Evolutionary conservation across 441 rosid genomes (phyloP).

Genomic region (Breynia disticha): DNA sequence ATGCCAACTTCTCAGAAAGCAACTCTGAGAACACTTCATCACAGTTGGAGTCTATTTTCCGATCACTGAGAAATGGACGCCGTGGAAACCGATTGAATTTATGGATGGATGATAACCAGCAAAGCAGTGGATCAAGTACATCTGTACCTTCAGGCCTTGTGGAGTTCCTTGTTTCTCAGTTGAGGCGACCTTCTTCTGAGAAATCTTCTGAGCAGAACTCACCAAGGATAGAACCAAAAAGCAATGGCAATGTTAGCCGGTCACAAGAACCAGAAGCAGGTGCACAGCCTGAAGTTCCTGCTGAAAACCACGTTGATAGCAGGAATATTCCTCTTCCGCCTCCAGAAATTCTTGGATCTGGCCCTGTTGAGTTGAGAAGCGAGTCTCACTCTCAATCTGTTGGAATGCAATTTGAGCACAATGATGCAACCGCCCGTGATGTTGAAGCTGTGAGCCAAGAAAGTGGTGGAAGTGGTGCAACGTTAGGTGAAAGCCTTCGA

Average conservation of each 20-base stretch:
- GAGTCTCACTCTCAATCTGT: slow-evolving; percentile 53
- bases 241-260: slow-evolving; percentile 33
- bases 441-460: slow-evolving; percentile 99
- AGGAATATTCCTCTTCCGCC: slow-evolving; percentile 32
- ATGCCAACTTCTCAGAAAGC: slow-evolving; percentile 46
- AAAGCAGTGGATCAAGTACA: slow-evolving; percentile 64
- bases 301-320: slow-evolving; percentile 39
- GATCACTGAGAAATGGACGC: slow-evolving; percentile 87
- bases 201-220: slow-evolving; percentile 53
- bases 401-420: slow-evolving; percentile 93
- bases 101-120: slow-evolving; percentile 94
- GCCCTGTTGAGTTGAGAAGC: slow-evolving; percentile 34
- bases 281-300: slow-evolving; percentile 34
- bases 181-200: slow-evolving; percentile 63
- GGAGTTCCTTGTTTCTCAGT: slow-evolving; percentile 84
- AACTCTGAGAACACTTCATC: slow-evolving; percentile 43
- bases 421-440: slow-evolving; percentile 74
- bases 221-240: slow-evolving; percentile 40
- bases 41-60: slow-evolving; percentile 76
- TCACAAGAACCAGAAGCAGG: slow-evolving; percentile 44
- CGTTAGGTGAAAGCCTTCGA: slow-evolving; percentile 96
- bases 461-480: slow-evolving; percentile 98
- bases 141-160: slow-evolving; percentile 89
- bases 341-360: slow-evolving; percentile 36
- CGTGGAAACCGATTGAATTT: slow-evolving; percentile 84